phyloP scores from a whole-genome alignment of 176 grass and related monocot genomes.

The Aegilops tauschii region DNA sequence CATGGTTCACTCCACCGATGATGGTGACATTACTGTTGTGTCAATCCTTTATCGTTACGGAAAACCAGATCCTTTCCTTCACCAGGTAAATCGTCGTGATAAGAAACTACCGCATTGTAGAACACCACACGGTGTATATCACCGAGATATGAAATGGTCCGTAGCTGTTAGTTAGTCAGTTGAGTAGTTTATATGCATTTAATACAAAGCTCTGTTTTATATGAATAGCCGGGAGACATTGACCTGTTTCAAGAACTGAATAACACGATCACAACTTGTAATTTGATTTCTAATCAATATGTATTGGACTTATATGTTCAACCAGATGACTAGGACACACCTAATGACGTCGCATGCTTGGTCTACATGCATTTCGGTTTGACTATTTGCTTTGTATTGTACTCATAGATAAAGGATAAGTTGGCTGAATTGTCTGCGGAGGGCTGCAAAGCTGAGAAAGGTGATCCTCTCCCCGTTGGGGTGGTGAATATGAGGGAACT shows the following conservation, averaged over 20 bases:
- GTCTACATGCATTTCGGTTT: not conserved
- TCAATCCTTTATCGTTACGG: slow-evolving; percentile 67
- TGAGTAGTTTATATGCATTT: not conserved
- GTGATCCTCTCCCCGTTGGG: slow-evolving; percentile 41
- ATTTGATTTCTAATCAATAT: not conserved
- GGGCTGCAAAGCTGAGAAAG: slow-evolving; percentile 39
- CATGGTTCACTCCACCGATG: slow-evolving; percentile 60
- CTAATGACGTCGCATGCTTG: not conserved
- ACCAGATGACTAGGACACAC: not conserved
- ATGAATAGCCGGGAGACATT: not conserved
- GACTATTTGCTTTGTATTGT: not conserved
- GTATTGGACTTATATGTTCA: not conserved
- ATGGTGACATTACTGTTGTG: slow-evolving; percentile 57
- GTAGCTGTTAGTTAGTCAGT: not conserved
- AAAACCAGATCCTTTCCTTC: slow-evolving; percentile 57
- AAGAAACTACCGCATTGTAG: not conserved
- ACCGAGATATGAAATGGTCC: not conserved
- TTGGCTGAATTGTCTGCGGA: slow-evolving; percentile 39
- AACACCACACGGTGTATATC: not conserved
- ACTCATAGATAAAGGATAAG: slow-evolving; percentile 56
- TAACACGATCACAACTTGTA: slow-evolving; percentile 19
- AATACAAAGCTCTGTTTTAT: not conserved
- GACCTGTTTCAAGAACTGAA: not conserved
- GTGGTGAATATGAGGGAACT: slow-evolving; percentile 42
- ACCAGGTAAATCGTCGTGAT: slow-evolving; percentile 43